Evolutionary conservation across 2,329 filamentous ascomycete species (phyloP).

Genomic region (Alternaria sp.): DNA sequence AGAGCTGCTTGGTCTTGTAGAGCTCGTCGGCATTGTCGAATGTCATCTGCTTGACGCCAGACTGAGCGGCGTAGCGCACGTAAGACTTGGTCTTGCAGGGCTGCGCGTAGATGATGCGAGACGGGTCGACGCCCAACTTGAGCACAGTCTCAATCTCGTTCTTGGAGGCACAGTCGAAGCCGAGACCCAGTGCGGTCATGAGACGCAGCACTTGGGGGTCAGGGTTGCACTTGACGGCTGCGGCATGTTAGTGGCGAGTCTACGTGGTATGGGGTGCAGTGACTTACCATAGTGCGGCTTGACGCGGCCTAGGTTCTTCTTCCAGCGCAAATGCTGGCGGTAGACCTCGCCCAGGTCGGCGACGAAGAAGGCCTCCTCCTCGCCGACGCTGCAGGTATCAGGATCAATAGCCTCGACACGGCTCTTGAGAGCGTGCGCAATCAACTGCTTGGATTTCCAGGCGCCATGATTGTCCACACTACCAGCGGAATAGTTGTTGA

Average conservation of each 20-base stretch:
- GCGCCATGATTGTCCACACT: constrained; percentile 57
- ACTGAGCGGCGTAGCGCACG: constrained; percentile 83
- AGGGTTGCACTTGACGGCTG: constrained; percentile 98
- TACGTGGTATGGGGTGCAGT: not conserved
- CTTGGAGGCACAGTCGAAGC: constrained; percentile 99
- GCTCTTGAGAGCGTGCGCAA: constrained; percentile 84
- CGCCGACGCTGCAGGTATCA: constrained; percentile 86
- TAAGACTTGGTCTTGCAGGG: constrained; percentile 99
- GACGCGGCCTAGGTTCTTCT: constrained; percentile 88
- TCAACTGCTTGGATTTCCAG: constrained; percentile 74
- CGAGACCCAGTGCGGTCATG: constrained; percentile 84
- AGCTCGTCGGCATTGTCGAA: constrained; percentile 99
- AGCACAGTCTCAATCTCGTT: constrained; percentile 93
- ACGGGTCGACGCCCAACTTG: constrained; percentile 79
- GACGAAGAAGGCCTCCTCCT: constrained; percentile 98
- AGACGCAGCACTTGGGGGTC: constrained; percentile 88
- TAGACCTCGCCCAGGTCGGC: constrained; percentile 98
- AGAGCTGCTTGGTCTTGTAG: constrained; percentile 95
- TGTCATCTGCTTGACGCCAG: constrained; percentile 96
- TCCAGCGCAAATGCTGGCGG: constrained; percentile 98
- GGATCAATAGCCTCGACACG: constrained; percentile 85
- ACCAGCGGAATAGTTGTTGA: constrained; percentile 39
- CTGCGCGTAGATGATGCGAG: constrained; percentile 97
- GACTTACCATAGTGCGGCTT: constrained; percentile 92
- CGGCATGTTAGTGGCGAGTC: constrained; percentile 30